Base-by-base conservation (phyloP, 805 yeast genomes). In the Metschnikowia amazonensis region DNA sequence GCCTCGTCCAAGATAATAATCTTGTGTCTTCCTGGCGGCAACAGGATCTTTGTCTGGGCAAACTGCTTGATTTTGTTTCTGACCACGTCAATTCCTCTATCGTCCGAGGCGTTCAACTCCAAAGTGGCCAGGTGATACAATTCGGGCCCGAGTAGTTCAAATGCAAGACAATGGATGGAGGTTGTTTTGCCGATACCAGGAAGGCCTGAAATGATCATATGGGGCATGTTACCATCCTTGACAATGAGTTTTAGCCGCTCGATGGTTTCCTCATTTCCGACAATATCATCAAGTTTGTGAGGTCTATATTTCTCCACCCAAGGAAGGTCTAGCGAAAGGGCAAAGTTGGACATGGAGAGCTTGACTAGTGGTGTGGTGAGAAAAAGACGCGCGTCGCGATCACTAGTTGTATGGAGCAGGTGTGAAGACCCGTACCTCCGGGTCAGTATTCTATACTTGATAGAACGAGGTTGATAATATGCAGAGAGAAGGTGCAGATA, bases 121-220 rank as follows among this genome's bases (percentile, higher is more conserved):
- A 94, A 67, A 0, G 92, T 92, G 0, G 96, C 99, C 53, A 85
- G 92, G 30, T 74, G 71, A 56, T 83, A 83, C 21, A 80, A 69
- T 16, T 78, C 78, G 3, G 66, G 68, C 0, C 96, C 96, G 25
- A 94, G 71, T 34, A 94, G 66, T 59, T 86, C 95, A 43, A 80
- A 76, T 0, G 98, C 97, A 24, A 94, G 75, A 68, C 97, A 90
- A 49, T 86, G 87, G 5, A 94, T 80, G 2, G 97, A 85, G 0
- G 99, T 94, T 2, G 99, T 94, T 63, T 94, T 94, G 34, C 99
- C 99, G 45, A 94, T 92, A 55, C 99, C 99, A 2, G 99, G 99
- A 37, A 89, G 69, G 2, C 99, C 96, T n/a, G 94, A 84, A 36
- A 94, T 86, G 56, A 94, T 90, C 78, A 94, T 73, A 66, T 94